Evolutionary conservation across 257 asterid species (phyloP), one percentile per base, ranked within the genome.

Genomic region (Jacaranda mimosifolia): DNA sequence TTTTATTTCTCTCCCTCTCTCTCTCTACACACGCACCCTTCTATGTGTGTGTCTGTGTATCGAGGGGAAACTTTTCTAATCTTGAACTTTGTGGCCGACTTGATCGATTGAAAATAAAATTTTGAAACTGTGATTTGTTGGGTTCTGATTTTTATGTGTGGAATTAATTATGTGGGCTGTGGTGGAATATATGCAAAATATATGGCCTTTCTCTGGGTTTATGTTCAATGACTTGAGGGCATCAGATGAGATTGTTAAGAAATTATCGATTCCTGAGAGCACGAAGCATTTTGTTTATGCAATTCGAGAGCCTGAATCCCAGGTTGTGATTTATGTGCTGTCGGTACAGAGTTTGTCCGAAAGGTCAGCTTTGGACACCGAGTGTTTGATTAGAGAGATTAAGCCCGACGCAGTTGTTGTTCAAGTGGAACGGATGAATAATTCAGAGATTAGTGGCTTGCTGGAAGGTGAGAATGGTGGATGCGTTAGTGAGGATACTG

Each of bases 331-430:
- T 38, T 93, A 92, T 66, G 85, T 93, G 3, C 78, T 93, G 7
- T 81, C 92, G 65, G 97, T 89, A 58, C 99, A 93, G 91, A 95
- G 87, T 86, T 83, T 95, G 45, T 95, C 98, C 0, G 93, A 93
- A 60, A 86, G 91, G 86, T 95, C 98, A 15, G 90, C 94, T 79
- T 64, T 70, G 57, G 99, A 95, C 83, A 93, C 89, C 0, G 90
- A 95, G 84, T 86, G 87, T 81, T 83, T 95, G 26, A 95, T 95
- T 53, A 86, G 90, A 67, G 91, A 82, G 73, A 81, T 93, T 80
- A 86, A 85, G 81, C 99, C 99, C 36, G 98, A 95, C 36, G 98
- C 99, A 5, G 99, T 95, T 49, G 87, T 92, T n/a, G 96, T 88
- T 45, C 99, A 95, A 74, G 89, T 91, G 40, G 91, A 92, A 12